Evolutionary conservation across 139 green algal genomes (phyloP).

Genomic region (Spirogloea muscicola): DNA sequence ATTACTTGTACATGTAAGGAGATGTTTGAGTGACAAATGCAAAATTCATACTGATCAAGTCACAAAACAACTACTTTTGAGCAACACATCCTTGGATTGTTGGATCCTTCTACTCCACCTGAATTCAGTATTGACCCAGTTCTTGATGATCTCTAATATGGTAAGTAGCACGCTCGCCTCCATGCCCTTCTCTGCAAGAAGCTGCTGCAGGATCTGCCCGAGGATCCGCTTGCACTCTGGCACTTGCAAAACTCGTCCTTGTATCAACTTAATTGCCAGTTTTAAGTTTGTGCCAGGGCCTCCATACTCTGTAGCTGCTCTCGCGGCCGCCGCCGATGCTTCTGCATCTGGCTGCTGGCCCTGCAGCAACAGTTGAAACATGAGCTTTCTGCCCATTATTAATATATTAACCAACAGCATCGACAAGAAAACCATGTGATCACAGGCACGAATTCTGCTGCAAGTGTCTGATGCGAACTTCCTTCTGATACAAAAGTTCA

Average conservation of each 20-base stretch:
- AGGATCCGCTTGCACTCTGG: conserved; percentile 48
- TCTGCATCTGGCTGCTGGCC: not conserved
- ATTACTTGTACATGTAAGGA: not conserved
- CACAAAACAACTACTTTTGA: not conserved
- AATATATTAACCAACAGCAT: no score
- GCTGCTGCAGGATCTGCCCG: conserved; percentile 62
- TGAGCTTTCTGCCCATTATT: no score
- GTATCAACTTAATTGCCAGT: conserved; percentile 25
- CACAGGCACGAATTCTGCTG: no score
- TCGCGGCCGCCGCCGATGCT: not conserved
- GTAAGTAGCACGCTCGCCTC: conserved; percentile 43
- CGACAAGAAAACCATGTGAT: no score
- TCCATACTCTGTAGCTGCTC: no score
- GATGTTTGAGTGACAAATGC: not conserved
- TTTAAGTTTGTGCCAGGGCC: no score
- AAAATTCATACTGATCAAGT: not conserved
- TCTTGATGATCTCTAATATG: conserved; percentile 43
- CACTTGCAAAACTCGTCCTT: conserved; percentile 35
- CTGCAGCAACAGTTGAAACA: no score
- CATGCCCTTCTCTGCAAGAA: conserved; percentile 41
- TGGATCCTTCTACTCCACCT: not conserved
- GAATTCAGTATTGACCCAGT: conserved; percentile 49
- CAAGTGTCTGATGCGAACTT: no score
- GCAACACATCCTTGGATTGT: not conserved
- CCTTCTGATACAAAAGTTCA: no score